These are phyloP conservation scores for Acarospora socialis DNA, from an alignment of 2,329 filamentous ascomycete species.

Conservation along the genomic window DNA sequence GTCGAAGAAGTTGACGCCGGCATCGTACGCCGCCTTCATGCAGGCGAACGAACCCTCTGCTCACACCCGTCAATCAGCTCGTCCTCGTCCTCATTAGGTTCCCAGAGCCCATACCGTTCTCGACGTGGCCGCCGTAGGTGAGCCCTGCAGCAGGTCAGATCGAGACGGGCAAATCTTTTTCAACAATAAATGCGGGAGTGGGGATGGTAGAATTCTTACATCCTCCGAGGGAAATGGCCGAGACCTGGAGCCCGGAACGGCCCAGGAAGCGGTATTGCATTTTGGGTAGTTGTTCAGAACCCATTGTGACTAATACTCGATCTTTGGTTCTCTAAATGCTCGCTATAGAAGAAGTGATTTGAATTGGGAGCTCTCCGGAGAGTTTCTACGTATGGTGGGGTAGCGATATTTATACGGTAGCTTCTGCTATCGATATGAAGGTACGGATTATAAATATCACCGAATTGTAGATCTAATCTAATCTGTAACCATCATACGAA, in stretches of 20 bases:
- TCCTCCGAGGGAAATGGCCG: slow-evolving; percentile 51
- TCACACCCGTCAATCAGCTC: neutral
- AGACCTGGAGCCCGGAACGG: slow-evolving; percentile 58
- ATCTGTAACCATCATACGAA: too few species aligned
- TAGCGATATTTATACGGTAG: too few species aligned
- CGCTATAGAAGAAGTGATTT: too few species aligned
- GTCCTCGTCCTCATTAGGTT: neutral
- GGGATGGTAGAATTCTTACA: slow-evolving; percentile 23
- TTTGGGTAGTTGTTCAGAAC: slow-evolving; percentile 27
- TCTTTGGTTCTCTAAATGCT: too few species aligned
- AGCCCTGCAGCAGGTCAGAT: slow-evolving; percentile 43
- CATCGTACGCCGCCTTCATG: slow-evolving; percentile 40
- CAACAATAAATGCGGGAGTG: neutral
- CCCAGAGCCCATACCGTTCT: slow-evolving; percentile 38
- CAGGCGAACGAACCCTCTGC: slow-evolving; percentile 21
- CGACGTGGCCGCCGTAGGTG: slow-evolving; percentile 61
- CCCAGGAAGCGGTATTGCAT: slow-evolving; percentile 64
- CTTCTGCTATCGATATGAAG: too few species aligned
- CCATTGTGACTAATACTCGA: too few species aligned
- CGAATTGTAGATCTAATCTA: too few species aligned
- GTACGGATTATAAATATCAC: too few species aligned
- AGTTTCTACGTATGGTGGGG: too few species aligned
- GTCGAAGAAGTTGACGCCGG: slow-evolving; percentile 45
- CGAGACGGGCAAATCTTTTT: neutral
- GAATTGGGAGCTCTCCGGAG: too few species aligned